Evolutionary conservation across 257 asterid species (phyloP), one percentile per base, ranked within the genome.

Genomic region (Handroanthus guayacan): DNA sequence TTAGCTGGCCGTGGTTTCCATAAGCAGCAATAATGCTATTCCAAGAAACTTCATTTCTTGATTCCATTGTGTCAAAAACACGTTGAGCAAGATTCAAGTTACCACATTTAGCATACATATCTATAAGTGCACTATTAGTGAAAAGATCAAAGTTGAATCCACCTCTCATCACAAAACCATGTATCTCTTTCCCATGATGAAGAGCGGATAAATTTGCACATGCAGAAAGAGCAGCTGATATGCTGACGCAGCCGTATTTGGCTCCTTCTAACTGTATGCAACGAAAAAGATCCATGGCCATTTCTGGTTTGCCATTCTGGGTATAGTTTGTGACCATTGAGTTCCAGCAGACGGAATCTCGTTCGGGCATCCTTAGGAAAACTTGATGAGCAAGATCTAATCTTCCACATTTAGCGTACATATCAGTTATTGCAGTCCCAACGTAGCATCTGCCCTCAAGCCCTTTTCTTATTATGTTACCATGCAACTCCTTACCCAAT

Each of bases 21-120:
- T 91, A 91, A 39, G 99, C 99, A 54, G 97, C 87, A 16, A 95
- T 91, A n/a, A 95, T 91, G 75, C 97, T 91, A 45, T 92, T 95
- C 98, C 99, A 95, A 18, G 98, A 92, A 67, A 95, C 99, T 79
- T 95, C 97, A 43, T 85, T 91, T 79, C 76, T 86, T 61, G 63
- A 39, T 3, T 75, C 86, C 95, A 89, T 95, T 47, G 63, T 7
- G 83, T 92, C 84, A 78, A 92, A 91, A 50, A 84, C 90, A 17
- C 66, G 66, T 25, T 89, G 85, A 3, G 96, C 98, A 66, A 79
- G 62, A 18, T 85, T 81, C 78, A 95, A 74, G 36, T 83, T 78
- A n/a, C 98, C 98, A 47, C 98, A 89, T 86, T 95, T 92, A 55
- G 96, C 96, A 62, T 95, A 92, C 88, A 82, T 83, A 77, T 92